phyloP scores from a whole-genome alignment of 208 protist genomes.

The Crithidia thermophila region DNA sequence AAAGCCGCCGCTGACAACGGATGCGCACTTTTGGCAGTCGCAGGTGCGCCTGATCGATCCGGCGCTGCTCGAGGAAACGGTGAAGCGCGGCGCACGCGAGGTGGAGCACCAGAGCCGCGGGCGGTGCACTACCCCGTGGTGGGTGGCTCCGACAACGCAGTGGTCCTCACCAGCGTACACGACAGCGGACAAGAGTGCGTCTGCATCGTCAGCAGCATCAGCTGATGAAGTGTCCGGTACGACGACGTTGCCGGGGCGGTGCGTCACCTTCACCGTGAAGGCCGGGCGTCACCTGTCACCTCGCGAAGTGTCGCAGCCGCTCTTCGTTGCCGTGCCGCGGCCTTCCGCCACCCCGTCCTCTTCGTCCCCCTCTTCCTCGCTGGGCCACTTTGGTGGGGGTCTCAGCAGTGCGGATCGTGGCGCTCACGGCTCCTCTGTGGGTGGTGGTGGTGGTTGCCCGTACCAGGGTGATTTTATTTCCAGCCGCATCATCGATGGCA shows the following conservation, averaged over 20 bases:
- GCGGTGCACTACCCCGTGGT: conserved; percentile 78
- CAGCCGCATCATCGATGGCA: conserved; percentile 37
- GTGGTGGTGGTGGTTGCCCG: conserved; percentile 12
- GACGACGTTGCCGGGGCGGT: conserved; percentile 37
- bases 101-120: conserved; percentile 34
- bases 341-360: neutral
- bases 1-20: no score
- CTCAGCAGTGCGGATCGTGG: no score
- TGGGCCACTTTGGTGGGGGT: no score
- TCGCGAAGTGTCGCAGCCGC: conserved; percentile 53
- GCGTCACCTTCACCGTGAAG: conserved; percentile 55
- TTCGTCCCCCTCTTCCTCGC: neutral
- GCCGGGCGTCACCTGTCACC: conserved; percentile 63
- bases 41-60: conserved; percentile 58
- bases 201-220: no score
- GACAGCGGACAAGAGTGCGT: neutral
- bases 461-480: conserved; percentile 46
- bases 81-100: conserved; percentile 69
- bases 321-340: conserved; percentile 53
- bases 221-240: neutral
- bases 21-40: conserved; percentile 35
- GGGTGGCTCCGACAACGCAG: conserved; percentile 48
- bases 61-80: conserved; percentile 43
- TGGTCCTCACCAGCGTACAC: conserved; percentile 41
- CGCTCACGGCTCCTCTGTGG: neutral